phyloP scores from a whole-genome alignment of 257 asterid species.

The Craterostigma plantagineum region DNA sequence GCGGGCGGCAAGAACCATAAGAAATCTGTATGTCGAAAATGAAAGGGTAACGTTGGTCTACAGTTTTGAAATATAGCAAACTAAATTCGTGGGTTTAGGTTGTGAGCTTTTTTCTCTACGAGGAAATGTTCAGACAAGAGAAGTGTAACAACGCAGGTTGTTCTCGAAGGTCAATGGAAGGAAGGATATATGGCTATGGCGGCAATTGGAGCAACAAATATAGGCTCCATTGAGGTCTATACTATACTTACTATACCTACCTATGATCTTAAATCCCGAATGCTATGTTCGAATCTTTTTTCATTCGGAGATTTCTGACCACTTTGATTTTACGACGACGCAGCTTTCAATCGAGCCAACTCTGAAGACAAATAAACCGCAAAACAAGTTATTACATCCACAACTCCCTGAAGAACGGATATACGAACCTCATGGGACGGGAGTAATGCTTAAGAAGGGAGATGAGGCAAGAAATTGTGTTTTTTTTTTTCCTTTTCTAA shows the following conservation, averaged over 20 bases:
- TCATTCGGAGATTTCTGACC: neutral
- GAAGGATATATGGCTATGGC: slow-evolving; percentile 97
- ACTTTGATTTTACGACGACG: neutral
- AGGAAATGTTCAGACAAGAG: slow-evolving; percentile 12
- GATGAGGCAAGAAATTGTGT: slow-evolving; percentile 49
- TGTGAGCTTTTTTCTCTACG: neutral
- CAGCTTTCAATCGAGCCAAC: slow-evolving; percentile 77
- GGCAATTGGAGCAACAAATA: slow-evolving; percentile 89
- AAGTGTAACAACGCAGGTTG: slow-evolving; percentile 40
- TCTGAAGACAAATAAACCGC: slow-evolving; percentile 58
- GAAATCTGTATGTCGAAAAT: slow-evolving; percentile 68
- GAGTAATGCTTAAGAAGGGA: slow-evolving; percentile 65
- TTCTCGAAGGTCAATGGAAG: slow-evolving; percentile 86
- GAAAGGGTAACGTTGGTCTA: slow-evolving; percentile 59
- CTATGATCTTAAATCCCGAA: slow-evolving; percentile 1
- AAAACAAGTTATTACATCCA: slow-evolving; percentile 39
- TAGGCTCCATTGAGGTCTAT: slow-evolving; percentile 88
- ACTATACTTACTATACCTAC: no score
- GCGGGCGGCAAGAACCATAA: slow-evolving; percentile 85
- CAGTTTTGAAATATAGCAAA: no score
- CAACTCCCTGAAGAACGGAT: slow-evolving; percentile 50
- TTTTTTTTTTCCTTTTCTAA: neutral
- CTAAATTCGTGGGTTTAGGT: no score
- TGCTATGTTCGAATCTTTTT: neutral
- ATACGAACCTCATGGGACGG: slow-evolving; percentile 48